A percentile compares a stretch with the other conserved stretches of the same genome.
Evolutionary conservation across 2,329 filamentous ascomycete genomes (phyloP).

Genomic region (Diaporthe batatas): DNA sequence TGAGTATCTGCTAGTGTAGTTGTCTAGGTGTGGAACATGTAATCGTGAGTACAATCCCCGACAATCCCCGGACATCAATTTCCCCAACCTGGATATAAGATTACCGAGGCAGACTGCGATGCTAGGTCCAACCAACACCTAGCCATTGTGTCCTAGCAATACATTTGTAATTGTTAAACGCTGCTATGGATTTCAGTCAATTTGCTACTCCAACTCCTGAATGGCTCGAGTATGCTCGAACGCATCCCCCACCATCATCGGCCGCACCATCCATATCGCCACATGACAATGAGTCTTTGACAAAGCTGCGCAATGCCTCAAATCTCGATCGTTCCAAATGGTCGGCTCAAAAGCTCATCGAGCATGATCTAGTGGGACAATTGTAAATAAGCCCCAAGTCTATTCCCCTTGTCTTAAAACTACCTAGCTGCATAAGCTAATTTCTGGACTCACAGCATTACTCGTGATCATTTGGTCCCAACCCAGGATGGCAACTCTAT

Average conservation of each 20-base stretch:
- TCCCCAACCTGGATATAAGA: background rate
- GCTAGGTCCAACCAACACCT: background rate
- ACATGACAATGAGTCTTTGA: background rate
- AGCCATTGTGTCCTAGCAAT: too few relatives aligned
- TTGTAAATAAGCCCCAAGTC: background rate
- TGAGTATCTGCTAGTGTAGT: background rate
- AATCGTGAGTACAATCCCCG: background rate
- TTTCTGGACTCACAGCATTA: background rate
- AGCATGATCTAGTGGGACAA: constrained; percentile 1
- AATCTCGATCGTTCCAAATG: background rate
- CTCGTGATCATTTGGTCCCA: background rate
- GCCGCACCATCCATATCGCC: background rate
- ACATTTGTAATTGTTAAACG: background rate
- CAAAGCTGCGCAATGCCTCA: background rate
- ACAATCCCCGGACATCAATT: constrained; percentile 4
- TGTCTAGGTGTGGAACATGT: background rate
- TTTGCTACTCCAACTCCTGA: background rate
- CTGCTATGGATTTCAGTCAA: background rate
- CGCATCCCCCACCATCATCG: background rate
- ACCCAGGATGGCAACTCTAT: background rate
- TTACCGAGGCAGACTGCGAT: background rate
- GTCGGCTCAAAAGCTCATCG: background rate
- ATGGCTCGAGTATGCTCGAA: background rate
- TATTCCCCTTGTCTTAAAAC: background rate
- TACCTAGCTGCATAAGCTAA: background rate